Evolutionary conservation across 108 stramenopile genomes (phyloP), one percentile per base, ranked within the genome.

Genomic region (Nitzschia sp.): DNA sequence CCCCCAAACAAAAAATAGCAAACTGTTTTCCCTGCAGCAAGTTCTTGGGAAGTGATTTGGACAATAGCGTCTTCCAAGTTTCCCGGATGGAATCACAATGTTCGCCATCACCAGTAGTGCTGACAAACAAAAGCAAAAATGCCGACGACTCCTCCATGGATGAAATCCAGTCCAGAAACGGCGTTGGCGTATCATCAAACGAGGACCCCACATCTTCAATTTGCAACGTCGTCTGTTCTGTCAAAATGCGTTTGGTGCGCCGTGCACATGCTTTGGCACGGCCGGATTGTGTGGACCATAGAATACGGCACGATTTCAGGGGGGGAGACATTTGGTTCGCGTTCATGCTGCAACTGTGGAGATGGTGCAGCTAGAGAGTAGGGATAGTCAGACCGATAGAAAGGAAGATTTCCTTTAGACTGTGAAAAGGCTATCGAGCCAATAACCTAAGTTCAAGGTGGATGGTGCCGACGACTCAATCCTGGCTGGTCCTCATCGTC

Each of bases 61-160:
- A 77, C 0, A 93, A 75, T 48, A 87, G 74, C 30, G 57, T 9
- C 55, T 73, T 72, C 92, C 92, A 94, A 8, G 88, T 89, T 13
- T 77, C 42, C 25, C 70, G 69, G 26, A 94, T 94, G 70, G 82
- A 61, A 70, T 87, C 78, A 47, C 84, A 85, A 51, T 91, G 87
- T 67, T 91, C 92, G 15, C 85, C 92, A 67, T 94, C 92, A 46
- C 92, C 92, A 1, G 92, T 94, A 34, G 92, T 94, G 54, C 85
- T 86, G 49, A 90, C 89, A 75, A 94, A 89, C 65, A 88, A 28
- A 4, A 89, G 26, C 13, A 87, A 66, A 15, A 87, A 63, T 42
- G 32, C 46, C 34, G 25, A 34, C 48, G 54, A 34, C 21, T 62
- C 62, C 17, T 30, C 59, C 34, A 21, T 51, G 28, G 19, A 68